These are phyloP conservation scores for Fraxinus anomala DNA, from an alignment of 257 asterid genomes.

Conservation along the genomic window DNA sequence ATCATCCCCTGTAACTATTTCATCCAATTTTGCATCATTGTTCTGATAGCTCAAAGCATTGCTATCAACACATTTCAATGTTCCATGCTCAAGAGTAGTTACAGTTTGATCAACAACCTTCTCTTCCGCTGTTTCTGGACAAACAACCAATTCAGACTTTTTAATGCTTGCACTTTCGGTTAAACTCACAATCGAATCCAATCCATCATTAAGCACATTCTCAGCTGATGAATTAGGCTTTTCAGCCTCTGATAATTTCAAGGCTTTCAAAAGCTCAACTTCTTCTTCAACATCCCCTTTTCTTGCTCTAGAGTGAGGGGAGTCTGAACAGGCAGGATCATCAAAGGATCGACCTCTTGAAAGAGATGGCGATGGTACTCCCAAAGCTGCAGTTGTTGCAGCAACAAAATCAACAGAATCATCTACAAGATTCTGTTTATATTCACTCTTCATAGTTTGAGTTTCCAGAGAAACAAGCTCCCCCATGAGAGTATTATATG, in stretches of 20 bases:
- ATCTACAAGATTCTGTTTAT: slow-evolving; percentile 49
- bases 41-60: slow-evolving; percentile 28
- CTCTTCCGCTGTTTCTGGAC: slow-evolving; percentile 33
- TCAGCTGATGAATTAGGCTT: slow-evolving; percentile 31
- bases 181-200: slow-evolving; percentile 27
- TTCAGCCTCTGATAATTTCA: slow-evolving; percentile 64
- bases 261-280: slow-evolving; percentile 60
- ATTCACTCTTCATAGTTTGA: slow-evolving; percentile 46
- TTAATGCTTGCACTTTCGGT: slow-evolving; percentile 31
- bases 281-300: slow-evolving; percentile 89
- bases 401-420: slow-evolving; percentile 92
- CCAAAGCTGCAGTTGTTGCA: slow-evolving; percentile 93
- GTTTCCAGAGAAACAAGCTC: slow-evolving; percentile 87
- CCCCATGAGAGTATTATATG: slow-evolving; percentile 85
- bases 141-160: slow-evolving; percentile 37
- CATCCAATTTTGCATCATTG: slow-evolving; percentile 34
- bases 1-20: slow-evolving; percentile 37
- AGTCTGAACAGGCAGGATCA: slow-evolving; percentile 49
- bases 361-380: slow-evolving; percentile 93
- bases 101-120: slow-evolving; percentile 29
- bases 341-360: slow-evolving; percentile 79
- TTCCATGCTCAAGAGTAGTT: slow-evolving; percentile 26
- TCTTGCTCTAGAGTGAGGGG: slow-evolving; percentile 36
- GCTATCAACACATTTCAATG: slow-evolving; percentile 30
- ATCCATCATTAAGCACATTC: slow-evolving; percentile 33